Base-by-base conservation (phyloP, 208 protist species). In the Sergeia podlipaevii region DNA sequence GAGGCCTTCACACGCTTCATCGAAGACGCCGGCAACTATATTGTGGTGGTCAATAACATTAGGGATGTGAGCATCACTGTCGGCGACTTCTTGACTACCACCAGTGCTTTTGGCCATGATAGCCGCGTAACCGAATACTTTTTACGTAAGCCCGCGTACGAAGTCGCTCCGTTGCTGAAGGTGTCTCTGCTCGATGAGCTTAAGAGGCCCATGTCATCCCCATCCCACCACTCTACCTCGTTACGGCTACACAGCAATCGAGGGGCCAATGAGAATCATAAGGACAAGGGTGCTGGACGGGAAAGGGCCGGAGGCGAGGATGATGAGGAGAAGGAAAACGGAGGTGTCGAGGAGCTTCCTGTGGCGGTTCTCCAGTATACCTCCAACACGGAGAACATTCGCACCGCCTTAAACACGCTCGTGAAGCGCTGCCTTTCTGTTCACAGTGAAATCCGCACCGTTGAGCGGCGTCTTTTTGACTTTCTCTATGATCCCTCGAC, bases 401-500 rank as follows among this genome's bases (percentile, higher is more conserved):
- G 65, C 7, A 73, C 54, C 20, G 65, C 73, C 30, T 49, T 96
- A 17, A 42, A 70, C 46, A 63, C 75, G n/a, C 58, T 97, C 13
- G 64, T 96, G 24, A 80, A 81, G 41, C 82, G 91, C 7, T 92
- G 71, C 38, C 60, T 97, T 29, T 60, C 46, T 10, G 34, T 76
- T 24, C 78, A 94, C 58, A 65, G 65, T 27, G 91, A 90, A 46
- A 74, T 97, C 24, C 93, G 88, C 37, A 85, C 93, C 18, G 65
- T 98, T 0, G 95, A 98, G 65, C 82, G 82, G 4, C 63, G 67
- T 20, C 53, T 97, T 42, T 92, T 97, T 60, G 87, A 78, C 53
- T 96, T 98, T 45, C 73, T 97, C 13, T 96, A 95, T 73, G 78
- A 91, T 65, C 77, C 79, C n/a, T 44, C 34, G 6, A 93, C 75